These are phyloP conservation scores for Trichosanthes truncata DNA, from an alignment of 306 rosid genomes.

Conservation along the genomic window DNA sequence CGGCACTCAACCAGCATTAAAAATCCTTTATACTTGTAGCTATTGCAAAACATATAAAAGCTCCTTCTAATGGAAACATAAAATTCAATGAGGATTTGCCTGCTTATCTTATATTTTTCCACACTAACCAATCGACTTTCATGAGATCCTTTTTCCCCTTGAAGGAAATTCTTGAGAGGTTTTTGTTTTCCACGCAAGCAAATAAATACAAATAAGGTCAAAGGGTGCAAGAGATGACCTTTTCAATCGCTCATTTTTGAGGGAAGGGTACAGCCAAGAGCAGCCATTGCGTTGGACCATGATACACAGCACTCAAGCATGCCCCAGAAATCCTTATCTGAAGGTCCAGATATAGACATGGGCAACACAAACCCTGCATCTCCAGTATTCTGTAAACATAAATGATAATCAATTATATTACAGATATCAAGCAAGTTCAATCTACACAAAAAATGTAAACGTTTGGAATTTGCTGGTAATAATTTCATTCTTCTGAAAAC, in stretches of 20 bases:
- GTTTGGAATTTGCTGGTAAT: not conserved
- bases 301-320: conserved; percentile 5
- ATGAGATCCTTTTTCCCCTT: not conserved
- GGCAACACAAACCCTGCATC: conserved; percentile 2
- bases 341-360: conserved; percentile 7
- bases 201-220: not conserved
- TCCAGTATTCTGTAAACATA: not conserved
- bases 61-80: not conserved
- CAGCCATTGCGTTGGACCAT: conserved; percentile 11
- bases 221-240: conserved; percentile 6
- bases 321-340: not conserved
- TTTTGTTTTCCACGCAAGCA: not conserved
- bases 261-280: conserved; percentile 5
- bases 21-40: not conserved
- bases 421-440: not conserved
- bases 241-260: not conserved
- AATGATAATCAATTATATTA: not conserved
- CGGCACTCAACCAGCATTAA: not conserved
- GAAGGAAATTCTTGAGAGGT: not conserved
- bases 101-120: not conserved
- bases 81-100: not conserved
- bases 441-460: not conserved
- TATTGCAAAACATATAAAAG: not conserved
- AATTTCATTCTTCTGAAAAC: not conserved
- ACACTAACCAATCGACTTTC: not conserved